These are phyloP conservation scores for Saccharata proteae DNA, from an alignment of 2,329 filamentous ascomycete genomes.

Conservation along the genomic window DNA sequence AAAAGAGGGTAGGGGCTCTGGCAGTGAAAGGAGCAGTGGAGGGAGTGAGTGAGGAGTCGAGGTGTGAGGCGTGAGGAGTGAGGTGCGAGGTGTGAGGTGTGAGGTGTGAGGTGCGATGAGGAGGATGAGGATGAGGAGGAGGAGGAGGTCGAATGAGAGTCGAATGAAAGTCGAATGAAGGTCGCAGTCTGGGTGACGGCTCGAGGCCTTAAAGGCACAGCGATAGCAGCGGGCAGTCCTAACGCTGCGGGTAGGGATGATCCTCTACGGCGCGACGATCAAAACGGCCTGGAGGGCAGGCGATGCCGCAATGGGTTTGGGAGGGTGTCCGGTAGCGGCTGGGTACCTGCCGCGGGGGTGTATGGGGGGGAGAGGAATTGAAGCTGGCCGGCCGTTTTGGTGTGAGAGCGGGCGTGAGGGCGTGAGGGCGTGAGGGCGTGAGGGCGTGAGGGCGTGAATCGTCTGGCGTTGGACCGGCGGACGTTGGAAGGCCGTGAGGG, in stretches of 20 bases:
- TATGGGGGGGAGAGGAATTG: neutral
- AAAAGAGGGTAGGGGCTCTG: no score
- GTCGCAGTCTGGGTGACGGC: slow-evolving; percentile 1
- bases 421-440: neutral
- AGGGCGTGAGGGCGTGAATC: slow-evolving; percentile 1
- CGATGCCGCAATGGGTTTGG: slow-evolving; percentile 9
- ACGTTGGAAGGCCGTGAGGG: no score
- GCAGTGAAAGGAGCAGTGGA: neutral
- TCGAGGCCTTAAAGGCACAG: slow-evolving; percentile 6
- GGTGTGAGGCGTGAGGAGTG: neutral
- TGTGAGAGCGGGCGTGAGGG: no score
- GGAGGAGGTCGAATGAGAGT: no score
- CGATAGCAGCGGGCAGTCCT: slow-evolving; percentile 2
- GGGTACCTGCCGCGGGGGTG: neutral
- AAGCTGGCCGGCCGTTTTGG: neutral
- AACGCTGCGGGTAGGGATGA: slow-evolving; percentile 7
- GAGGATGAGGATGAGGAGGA: neutral
- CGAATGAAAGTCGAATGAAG: neutral
- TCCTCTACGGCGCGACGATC: no score
- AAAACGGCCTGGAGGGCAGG: slow-evolving; percentile 4
- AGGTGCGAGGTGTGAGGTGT: neutral
- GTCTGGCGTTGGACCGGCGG: no score
- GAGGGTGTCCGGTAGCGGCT: slow-evolving; percentile 8
- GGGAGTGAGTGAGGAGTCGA: neutral
- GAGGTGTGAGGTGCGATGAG: neutral